Percentiles rank a stretch among this genome's conserved stretches.
Evolutionary conservation across 306 rosid genomes (phyloP).

Genomic region (Gastrolobium bilobum): DNA sequence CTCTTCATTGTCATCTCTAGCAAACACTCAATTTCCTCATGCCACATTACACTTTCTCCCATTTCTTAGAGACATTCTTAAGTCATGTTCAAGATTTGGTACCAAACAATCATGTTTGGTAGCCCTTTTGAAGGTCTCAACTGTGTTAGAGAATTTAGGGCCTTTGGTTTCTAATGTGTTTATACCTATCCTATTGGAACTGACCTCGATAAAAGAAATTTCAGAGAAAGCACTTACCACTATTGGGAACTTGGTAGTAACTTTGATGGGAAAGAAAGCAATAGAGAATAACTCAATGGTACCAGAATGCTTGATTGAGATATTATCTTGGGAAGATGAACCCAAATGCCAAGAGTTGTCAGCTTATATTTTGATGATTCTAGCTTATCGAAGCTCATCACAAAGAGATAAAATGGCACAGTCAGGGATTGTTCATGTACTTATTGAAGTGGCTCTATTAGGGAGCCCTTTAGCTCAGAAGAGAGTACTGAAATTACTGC

Average conservation of each 20-base stretch:
- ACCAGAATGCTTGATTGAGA: conserved; percentile 68
- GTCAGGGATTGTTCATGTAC: conserved; percentile 65
- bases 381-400: conserved; percentile 76
- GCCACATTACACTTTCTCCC: conserved; percentile 59
- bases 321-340: conserved; percentile 75
- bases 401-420: conserved; percentile 70
- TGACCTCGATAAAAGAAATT: conserved; percentile 46
- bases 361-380: conserved; percentile 71
- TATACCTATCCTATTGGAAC: conserved; percentile 58
- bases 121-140: conserved; percentile 64
- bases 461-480: conserved; percentile 76
- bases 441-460: conserved; percentile 70
- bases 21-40: conserved; percentile 56
- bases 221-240: conserved; percentile 71
- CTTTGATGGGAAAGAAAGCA: conserved; percentile 73
- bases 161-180: conserved; percentile 64
- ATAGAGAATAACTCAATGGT: conserved; percentile 65
- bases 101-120: conserved; percentile 63
- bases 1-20: conserved; percentile 63
- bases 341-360: conserved; percentile 74
- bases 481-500: conserved; percentile 70
- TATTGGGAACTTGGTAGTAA: conserved; percentile 71
- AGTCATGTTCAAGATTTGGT: conserved; percentile 54
- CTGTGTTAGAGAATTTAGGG: conserved; percentile 61
- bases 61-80: conserved; percentile 57